Conservation (phyloP, 2,329 filamentous ascomycete species). For the Penicillium olsonii region DNA sequence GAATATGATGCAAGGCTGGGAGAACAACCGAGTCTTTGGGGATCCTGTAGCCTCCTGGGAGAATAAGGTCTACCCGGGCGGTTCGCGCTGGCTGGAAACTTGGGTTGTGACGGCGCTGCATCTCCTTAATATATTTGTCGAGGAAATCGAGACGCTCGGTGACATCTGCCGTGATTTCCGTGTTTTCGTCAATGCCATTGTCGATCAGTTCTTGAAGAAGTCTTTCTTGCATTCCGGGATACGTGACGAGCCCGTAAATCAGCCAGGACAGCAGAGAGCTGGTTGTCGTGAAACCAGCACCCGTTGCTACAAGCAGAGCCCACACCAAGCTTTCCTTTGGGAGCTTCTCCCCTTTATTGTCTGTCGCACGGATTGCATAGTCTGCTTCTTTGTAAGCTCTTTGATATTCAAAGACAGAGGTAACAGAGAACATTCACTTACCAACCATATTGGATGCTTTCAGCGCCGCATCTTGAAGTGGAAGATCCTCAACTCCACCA, state of each 20-base stretch:
- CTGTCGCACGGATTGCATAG: slow-evolving; percentile 56
- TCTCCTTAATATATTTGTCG: slow-evolving; percentile 58
- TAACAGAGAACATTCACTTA: slow-evolving; percentile 38
- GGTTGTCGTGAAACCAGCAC: slow-evolving; percentile 63
- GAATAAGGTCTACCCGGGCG: slow-evolving; percentile 56
- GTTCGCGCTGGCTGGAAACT: slow-evolving; percentile 64
- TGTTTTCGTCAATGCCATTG: slow-evolving; percentile 47
- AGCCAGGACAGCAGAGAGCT: slow-evolving; percentile 61
- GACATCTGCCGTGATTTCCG: slow-evolving; percentile 50
- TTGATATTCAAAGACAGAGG: not conserved
- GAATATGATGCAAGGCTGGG: slow-evolving; percentile 49
- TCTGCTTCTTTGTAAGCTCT: slow-evolving; percentile 38
- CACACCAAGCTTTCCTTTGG: slow-evolving; percentile 46
- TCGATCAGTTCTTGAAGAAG: slow-evolving; percentile 61
- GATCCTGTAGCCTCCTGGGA: slow-evolving; percentile 62
- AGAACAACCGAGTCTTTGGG: slow-evolving; percentile 57
- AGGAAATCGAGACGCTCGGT: slow-evolving; percentile 51
- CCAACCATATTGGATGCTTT: slow-evolving; percentile 39
- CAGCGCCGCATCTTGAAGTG: slow-evolving; percentile 49
- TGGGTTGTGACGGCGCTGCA: slow-evolving; percentile 61
- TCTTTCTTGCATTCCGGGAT: slow-evolving; percentile 58
- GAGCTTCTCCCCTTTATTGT: slow-evolving; percentile 57
- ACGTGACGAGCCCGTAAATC: slow-evolving; percentile 55
- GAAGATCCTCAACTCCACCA: slow-evolving; percentile 31
- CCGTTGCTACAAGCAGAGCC: slow-evolving; percentile 54